Conservation (phyloP, 495 filamentous ascomycete genomes). For the Tuber umbilicatum region DNA sequence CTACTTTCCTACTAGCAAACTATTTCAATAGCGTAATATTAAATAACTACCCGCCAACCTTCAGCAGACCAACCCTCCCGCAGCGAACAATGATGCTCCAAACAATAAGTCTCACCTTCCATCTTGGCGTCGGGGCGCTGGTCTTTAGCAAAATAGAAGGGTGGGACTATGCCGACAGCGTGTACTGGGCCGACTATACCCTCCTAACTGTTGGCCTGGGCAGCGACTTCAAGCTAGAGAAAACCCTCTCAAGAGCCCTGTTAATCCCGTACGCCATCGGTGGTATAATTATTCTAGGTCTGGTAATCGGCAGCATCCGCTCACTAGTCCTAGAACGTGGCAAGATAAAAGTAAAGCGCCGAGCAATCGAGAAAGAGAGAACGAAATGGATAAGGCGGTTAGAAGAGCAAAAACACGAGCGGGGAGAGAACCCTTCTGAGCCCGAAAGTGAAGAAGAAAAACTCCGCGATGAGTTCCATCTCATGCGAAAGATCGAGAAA, state of each 20-base stretch:
- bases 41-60: constrained; percentile 25
- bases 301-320: constrained; percentile 76
- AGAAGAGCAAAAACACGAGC: constrained; percentile 46
- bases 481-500: constrained; percentile 75
- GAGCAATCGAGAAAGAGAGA: constrained; percentile 65
- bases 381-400: constrained; percentile 52
- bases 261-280: constrained; percentile 74
- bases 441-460: constrained; percentile 51
- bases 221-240: constrained; percentile 55
- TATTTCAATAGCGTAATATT: constrained; percentile 55
- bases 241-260: constrained; percentile 53
- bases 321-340: constrained; percentile 72
- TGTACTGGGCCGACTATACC: constrained; percentile 81
- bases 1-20: constrained; percentile 63
- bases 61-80: constrained; percentile 53
- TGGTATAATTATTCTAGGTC: constrained; percentile 74
- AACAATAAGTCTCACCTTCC: constrained; percentile 69
- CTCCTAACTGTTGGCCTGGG: constrained; percentile 79
- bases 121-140: constrained; percentile 65
- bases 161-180: constrained; percentile 70
- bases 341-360: constrained; percentile 59
- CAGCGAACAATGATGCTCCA: constrained; percentile 85
- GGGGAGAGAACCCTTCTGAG: constrained; percentile 21
- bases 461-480: constrained; percentile 65
- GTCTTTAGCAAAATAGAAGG: constrained; percentile 66